Base-by-base conservation (phyloP, 208 protist species). In the Dictyostelium gargantuum region DNA sequence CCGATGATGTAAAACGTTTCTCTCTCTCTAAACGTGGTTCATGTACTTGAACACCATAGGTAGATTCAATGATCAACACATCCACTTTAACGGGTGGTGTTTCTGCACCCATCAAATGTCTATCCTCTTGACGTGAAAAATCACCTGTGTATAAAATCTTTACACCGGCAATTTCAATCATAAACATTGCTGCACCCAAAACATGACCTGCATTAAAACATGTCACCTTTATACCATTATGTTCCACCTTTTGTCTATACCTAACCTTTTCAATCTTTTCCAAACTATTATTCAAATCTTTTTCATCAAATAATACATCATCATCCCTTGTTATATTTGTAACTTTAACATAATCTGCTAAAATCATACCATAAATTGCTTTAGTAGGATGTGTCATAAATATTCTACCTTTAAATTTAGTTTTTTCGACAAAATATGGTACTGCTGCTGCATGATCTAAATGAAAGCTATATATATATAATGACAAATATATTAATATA, bases 351-450 rank as follows among this genome's bases (percentile, higher is more conserved):
- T 98, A 99, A 94, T 99, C 99, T 72, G 98, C 97, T 95, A 99
- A 97, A 38, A 99, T 95, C 96, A 99, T 98, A 84, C 98, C 98
- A 91, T 98, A 99, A 61, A 99, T 99, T 56, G 98, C 97, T 91
- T 98, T 99, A 2, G 98, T 99, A 56, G 98, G 98, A 91, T 98
- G 98, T 75, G 98, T 99, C 98, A 99, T 99, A 94, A 98, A 99
- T 58, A 99, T 92, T 73, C 97, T 96, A 1, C 98, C 98, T 91
- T 98, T 98, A 95, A 99, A 99, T 19, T 95, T 94, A 11, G 98
- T 99, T 91, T 94, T 92, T 10, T 98, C 97, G 79, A 98, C 96
- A 79, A 99, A 98, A 91, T 99, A 99, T 17, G 99, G 99, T 84
- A 99, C 93, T 19, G 98, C 98, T 21, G 98, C 99, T 89, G 98